phyloP scores from a whole-genome alignment of 108 stramenopile species.

The Fragilaria radians region DNA sequence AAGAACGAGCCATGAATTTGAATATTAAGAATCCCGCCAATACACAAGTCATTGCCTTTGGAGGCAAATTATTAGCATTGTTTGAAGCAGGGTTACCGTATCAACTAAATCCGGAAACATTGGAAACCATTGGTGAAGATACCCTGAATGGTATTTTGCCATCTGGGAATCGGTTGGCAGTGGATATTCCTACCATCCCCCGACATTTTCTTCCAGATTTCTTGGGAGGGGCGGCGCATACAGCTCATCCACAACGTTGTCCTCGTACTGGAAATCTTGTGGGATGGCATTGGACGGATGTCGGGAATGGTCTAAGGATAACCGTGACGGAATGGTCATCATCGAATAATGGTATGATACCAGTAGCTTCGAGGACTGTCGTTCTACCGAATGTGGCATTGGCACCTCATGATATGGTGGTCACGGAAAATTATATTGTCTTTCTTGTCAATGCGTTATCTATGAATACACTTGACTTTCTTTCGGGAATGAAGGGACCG shows the following conservation, averaged over 20 bases:
- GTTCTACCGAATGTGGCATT: slow-evolving; percentile 21
- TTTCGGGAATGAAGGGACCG: slow-evolving; percentile 38
- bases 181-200: slow-evolving; percentile 33
- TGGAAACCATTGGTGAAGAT: slow-evolving; percentile 46
- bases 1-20: slow-evolving; percentile 38
- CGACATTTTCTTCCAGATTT: slow-evolving; percentile 29
- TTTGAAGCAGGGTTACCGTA: slow-evolving; percentile 58
- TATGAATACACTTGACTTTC: slow-evolving; percentile 34
- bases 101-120: slow-evolving; percentile 34
- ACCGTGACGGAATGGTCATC: slow-evolving; percentile 49
- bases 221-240: slow-evolving; percentile 45
- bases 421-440: slow-evolving; percentile 45
- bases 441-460: slow-evolving; percentile 38
- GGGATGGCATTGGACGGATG: slow-evolving; percentile 49
- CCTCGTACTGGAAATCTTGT: slow-evolving; percentile 43
- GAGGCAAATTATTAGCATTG: slow-evolving; percentile 51
- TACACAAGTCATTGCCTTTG: slow-evolving; percentile 55
- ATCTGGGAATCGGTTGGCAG: background rate
- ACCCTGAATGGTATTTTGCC: slow-evolving; percentile 18
- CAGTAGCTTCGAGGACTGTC: slow-evolving; percentile 27
- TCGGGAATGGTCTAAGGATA: slow-evolving; percentile 21
- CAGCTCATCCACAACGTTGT: slow-evolving; percentile 50
- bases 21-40: slow-evolving; percentile 60
- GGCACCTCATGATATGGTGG: slow-evolving; percentile 54
- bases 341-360: slow-evolving; percentile 23